Conservation (phyloP, 768 basidiomycete genomes). For the Arthromyces matolae region DNA sequence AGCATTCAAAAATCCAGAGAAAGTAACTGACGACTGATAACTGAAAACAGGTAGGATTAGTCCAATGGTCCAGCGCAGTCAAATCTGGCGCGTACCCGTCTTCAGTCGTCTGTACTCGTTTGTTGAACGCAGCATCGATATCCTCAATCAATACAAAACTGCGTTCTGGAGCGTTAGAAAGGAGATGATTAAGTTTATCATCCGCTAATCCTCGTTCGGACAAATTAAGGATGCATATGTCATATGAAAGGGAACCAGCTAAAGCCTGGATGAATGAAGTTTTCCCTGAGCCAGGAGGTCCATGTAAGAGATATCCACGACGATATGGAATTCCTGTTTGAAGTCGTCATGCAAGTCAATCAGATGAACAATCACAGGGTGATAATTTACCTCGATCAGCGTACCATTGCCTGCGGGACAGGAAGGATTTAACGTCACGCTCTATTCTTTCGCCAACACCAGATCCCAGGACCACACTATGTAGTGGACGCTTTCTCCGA, state of each 20-base stretch:
- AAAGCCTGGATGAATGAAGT: slow-evolving; percentile 98
- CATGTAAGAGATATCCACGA: slow-evolving; percentile 90
- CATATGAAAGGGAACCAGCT: slow-evolving; percentile 88
- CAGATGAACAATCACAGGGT: neutral
- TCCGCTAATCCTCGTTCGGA: slow-evolving; percentile 95
- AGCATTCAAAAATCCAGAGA: slow-evolving; percentile 96
- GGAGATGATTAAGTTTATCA: slow-evolving; percentile 90
- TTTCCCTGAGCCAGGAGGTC: slow-evolving; percentile 97
- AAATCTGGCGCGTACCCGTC: slow-evolving; percentile 69
- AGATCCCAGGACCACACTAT: slow-evolving; percentile 82
- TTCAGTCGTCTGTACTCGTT: slow-evolving; percentile 83
- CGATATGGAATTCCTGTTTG: slow-evolving; percentile 90
- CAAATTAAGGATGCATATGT: slow-evolving; percentile 93
- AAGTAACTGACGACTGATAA: slow-evolving; percentile 93
- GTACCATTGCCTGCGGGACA: slow-evolving; percentile 88
- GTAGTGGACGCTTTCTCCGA: slow-evolving; percentile 76
- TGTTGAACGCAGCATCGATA: slow-evolving; percentile 94
- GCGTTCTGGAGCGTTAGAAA: slow-evolving; percentile 90
- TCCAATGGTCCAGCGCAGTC: neutral
- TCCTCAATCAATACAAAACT: slow-evolving; percentile 97
- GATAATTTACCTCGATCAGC: slow-evolving; percentile 74
- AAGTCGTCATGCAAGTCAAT: slow-evolving; percentile 7
- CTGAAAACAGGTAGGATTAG: slow-evolving; percentile 32
- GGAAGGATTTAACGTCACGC: slow-evolving; percentile 75
- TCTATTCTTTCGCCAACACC: slow-evolving; percentile 87